Percentiles rank a stretch among this genome's conserved stretches.
phyloP scores from a whole-genome alignment of 495 filamentous ascomycete genomes.

The Thermochaetoides thermophila region DNA sequence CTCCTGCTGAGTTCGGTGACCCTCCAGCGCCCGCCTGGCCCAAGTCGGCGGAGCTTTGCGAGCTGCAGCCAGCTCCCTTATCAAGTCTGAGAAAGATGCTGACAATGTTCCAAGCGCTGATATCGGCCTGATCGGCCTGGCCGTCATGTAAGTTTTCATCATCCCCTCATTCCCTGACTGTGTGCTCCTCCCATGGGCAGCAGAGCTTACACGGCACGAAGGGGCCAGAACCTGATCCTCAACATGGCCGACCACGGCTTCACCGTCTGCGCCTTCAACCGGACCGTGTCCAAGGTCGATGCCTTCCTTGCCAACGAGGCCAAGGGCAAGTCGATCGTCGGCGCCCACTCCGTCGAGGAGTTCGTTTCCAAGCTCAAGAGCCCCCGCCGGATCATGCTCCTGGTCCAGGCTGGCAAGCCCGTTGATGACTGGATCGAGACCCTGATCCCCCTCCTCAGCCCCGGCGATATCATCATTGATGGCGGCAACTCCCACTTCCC shows the following conservation, averaged over 20 bases:
- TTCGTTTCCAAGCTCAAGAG: slow-evolving; percentile 92
- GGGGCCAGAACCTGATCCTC: slow-evolving; percentile 87
- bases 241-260: slow-evolving; percentile 95
- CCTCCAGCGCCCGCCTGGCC: slow-evolving; percentile 66
- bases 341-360: slow-evolving; percentile 87
- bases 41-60: slow-evolving; percentile 47
- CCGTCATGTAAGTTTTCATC: slow-evolving; percentile 62
- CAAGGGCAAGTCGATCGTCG: slow-evolving; percentile 86
- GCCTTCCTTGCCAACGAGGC: slow-evolving; percentile 86
- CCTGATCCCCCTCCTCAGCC: slow-evolving; percentile 74
- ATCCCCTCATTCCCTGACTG: slow-evolving; percentile 3
- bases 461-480: slow-evolving; percentile 97
- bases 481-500: slow-evolving; percentile 99
- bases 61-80: slow-evolving; percentile 21
- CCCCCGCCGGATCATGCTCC: slow-evolving; percentile 89
- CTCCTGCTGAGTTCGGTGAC: slow-evolving; percentile 39
- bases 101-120: slow-evolving; percentile 47
- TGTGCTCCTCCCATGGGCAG: not conserved
- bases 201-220: slow-evolving; percentile 10
- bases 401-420: slow-evolving; percentile 94
- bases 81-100: slow-evolving; percentile 27
- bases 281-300: slow-evolving; percentile 95
- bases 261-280: slow-evolving; percentile 94
- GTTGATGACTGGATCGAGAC: slow-evolving; percentile 98
- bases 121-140: slow-evolving; percentile 99